phyloP scores from a whole-genome alignment of 192 early-diverging fungal species.

The Dispira simplex region DNA sequence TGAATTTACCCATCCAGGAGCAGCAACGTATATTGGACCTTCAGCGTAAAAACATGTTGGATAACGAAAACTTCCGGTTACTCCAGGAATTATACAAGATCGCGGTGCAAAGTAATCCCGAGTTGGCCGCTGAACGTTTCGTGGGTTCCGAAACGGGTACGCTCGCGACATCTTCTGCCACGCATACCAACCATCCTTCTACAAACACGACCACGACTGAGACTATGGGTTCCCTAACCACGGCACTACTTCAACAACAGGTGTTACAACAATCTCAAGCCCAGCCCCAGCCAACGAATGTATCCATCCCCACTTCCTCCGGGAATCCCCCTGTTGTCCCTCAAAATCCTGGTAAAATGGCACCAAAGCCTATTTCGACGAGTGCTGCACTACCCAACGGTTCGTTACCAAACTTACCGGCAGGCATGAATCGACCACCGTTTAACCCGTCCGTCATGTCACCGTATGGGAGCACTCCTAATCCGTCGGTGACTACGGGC shows the following conservation, averaged over 20 bases:
- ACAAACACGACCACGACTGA: neutral
- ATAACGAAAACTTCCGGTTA: neutral
- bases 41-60: neutral
- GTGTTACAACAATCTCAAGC: too few species aligned
- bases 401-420: neutral
- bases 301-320: too few species aligned
- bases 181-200: neutral
- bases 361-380: too few species aligned
- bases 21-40: constrained; percentile 2
- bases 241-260: neutral
- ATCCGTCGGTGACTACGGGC: neutral
- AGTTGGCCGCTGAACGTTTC: neutral
- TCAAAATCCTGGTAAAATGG: too few species aligned
- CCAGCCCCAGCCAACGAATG: too few species aligned
- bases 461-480: neutral
- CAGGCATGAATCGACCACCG: neutral
- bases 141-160: neutral
- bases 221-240: neutral
- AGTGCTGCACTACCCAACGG: too few species aligned
- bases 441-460: neutral
- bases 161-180: neutral
- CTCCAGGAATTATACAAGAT: neutral
- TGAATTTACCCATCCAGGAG: neutral
- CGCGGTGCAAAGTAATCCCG: neutral
- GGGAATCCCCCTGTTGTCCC: too few species aligned